phyloP scores from a whole-genome alignment of 495 filamentous ascomycete genomes.

The Physcia stellaris region DNA sequence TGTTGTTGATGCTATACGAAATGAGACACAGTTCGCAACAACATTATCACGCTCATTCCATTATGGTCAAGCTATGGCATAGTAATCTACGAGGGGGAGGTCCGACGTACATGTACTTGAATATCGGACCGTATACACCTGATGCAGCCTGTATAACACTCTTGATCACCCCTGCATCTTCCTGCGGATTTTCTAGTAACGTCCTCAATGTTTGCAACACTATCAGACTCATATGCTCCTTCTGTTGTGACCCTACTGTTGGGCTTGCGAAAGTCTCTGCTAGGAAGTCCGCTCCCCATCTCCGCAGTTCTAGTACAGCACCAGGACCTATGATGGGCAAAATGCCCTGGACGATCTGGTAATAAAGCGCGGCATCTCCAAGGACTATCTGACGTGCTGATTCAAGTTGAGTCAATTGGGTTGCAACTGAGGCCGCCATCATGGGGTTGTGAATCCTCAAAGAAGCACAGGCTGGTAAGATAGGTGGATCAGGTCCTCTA shows the following conservation, averaged over 20 bases:
- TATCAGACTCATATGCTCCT: constrained; percentile 56
- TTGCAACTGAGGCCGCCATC: constrained; percentile 40
- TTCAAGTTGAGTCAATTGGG: constrained; percentile 74
- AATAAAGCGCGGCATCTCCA: constrained; percentile 69
- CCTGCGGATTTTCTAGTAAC: constrained; percentile 55
- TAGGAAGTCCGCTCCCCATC: constrained; percentile 95
- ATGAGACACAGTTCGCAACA: constrained; percentile 22
- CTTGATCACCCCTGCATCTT: constrained; percentile 65
- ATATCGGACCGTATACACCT: constrained; percentile 79
- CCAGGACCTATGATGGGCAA: constrained; percentile 75
- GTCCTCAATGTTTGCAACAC: constrained; percentile 63
- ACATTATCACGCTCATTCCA: not conserved
- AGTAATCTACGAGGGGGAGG: constrained; percentile 1
- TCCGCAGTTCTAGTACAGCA: constrained; percentile 60
- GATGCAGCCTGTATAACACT: constrained; percentile 72
- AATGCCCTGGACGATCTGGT: constrained; percentile 77
- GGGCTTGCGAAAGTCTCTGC: constrained; percentile 92
- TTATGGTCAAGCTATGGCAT: too few species aligned
- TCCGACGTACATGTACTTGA: constrained; percentile 80
- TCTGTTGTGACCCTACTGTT: constrained; percentile 52
- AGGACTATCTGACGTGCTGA: constrained; percentile 78
- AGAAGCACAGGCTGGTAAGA: not conserved
- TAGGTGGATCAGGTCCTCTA: not conserved
- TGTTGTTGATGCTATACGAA: constrained; percentile 62
- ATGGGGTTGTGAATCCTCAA: not conserved